phyloP scores from a whole-genome alignment of 305 asterid species.

The Lippia alba region DNA sequence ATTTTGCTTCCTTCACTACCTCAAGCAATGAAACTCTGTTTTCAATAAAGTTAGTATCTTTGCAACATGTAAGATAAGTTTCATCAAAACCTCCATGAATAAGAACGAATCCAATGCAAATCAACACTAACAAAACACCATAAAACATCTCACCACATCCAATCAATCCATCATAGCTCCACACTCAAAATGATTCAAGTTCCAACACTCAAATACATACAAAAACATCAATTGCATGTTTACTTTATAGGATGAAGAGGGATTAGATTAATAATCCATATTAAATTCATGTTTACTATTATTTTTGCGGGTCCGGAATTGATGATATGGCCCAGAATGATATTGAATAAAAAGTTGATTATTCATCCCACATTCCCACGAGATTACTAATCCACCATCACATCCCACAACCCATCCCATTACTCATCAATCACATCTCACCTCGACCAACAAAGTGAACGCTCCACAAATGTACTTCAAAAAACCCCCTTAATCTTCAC shows the following conservation, averaged over 20 bases:
- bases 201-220: not conserved
- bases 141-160: not conserved
- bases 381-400: too few species aligned
- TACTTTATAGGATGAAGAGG: too few species aligned
- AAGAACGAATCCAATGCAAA: not conserved
- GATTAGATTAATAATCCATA: too few species aligned
- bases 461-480: not conserved
- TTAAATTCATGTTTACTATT: too few species aligned
- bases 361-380: too few species aligned
- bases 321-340: too few species aligned
- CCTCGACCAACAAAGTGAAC: too few species aligned
- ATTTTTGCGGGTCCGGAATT: too few species aligned
- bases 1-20: not conserved
- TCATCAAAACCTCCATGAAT: not conserved
- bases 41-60: conserved; percentile 6
- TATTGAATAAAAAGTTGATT: too few species aligned
- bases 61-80: not conserved
- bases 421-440: too few species aligned
- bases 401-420: too few species aligned
- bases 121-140: conserved; percentile 13
- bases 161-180: conserved; percentile 13
- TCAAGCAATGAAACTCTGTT: not conserved
- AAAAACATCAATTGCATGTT: too few species aligned
- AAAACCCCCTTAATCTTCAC: not conserved
- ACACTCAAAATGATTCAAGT: conserved; percentile 13